Base-by-base conservation (phyloP, 805 yeast species). In the Maudiozyma pseudohumilis region DNA sequence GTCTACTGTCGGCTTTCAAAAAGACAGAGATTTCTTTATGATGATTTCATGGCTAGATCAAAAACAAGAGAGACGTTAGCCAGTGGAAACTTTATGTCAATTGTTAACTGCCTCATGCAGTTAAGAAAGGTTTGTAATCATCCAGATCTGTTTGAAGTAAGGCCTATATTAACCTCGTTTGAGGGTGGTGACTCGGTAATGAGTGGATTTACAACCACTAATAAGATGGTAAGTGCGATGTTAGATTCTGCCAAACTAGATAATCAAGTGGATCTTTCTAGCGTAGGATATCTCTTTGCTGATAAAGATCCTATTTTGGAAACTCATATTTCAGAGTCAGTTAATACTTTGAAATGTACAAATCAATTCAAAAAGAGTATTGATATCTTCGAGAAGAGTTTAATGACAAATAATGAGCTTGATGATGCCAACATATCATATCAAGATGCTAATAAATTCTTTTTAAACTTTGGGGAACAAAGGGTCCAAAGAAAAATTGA, bases 91-190 rank as follows among this genome's bases (percentile, higher is more conserved):
- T 92, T 88, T 52, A 67, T 92, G 59, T 85, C 96, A 12, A 92
- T 92, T 53, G 88, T 92, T 50, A 92, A 94, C 53, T 92, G 97
- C 66, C 70, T 92, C 63, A 92, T 92, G 99, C 99, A 92, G 59
- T 66, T 92, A 51, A 75, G 99, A 52, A 92, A 92, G 58, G 96
- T 88, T 21, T 87, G 96, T 64, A 88, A 88, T 52, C 97, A 88
- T 59, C 96, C 96, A 0, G 96, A 92, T 63, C 63, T 92, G 42
- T 94, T 92, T 62, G 98, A 92, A 57, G 96, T 88, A 6, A 69
- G 98, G 41, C 97, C 97, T 0, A 84, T 92, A 46, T 72, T 84
- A 29, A 92, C 98, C 0, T 88, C 97, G 2, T 79, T 85, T 55
- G 82, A 89, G 0, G 65, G 87, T 66, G 74, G 75, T 2, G 66